Evolutionary conservation across 2,329 filamentous ascomycete genomes (phyloP).

Genomic region (Sporothrix dimorphospora): DNA sequence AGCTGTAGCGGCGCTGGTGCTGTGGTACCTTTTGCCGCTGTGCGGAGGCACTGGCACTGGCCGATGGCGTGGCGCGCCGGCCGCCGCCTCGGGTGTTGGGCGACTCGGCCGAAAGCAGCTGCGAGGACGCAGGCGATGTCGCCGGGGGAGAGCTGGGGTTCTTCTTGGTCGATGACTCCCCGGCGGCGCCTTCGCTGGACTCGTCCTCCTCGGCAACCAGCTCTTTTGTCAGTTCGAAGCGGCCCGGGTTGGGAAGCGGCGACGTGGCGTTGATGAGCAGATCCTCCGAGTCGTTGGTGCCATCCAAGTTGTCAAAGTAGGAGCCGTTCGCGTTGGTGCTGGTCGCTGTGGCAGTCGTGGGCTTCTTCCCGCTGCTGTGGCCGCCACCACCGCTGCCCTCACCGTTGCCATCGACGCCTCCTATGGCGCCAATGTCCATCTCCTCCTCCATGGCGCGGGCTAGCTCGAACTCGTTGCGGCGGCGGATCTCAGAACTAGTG

Average conservation of each 20-base stretch:
- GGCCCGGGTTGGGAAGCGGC: constrained; percentile 71
- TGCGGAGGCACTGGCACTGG: constrained; percentile 38
- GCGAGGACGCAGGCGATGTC: neutral
- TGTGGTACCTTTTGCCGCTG: constrained; percentile 47
- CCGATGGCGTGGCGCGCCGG: constrained; percentile 30
- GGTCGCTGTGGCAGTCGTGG: neutral
- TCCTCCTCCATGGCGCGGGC: constrained; percentile 69
- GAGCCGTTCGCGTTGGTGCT: neutral
- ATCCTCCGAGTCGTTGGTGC: constrained; percentile 55
- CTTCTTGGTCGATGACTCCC: constrained; percentile 2
- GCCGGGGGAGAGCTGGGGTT: neutral
- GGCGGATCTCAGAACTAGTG: constrained; percentile 81
- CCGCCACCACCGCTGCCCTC: neutral
- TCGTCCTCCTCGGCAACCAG: constrained; percentile 46
- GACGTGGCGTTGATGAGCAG: constrained; percentile 69
- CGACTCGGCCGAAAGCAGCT: neutral
- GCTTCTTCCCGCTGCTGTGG: constrained; percentile 42
- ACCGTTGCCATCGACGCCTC: neutral
- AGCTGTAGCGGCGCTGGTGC: constrained; percentile 59
- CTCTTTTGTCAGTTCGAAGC: constrained; percentile 67
- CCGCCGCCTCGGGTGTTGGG: neutral
- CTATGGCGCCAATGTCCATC: constrained; percentile 81
- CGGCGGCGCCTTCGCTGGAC: neutral
- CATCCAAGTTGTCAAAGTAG: constrained; percentile 22
- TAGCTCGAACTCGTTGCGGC: constrained; percentile 47